These are phyloP conservation scores for Trichosporon coremiiforme DNA, from an alignment of 1,284 basidiomycete species.

Conservation along the genomic window DNA sequence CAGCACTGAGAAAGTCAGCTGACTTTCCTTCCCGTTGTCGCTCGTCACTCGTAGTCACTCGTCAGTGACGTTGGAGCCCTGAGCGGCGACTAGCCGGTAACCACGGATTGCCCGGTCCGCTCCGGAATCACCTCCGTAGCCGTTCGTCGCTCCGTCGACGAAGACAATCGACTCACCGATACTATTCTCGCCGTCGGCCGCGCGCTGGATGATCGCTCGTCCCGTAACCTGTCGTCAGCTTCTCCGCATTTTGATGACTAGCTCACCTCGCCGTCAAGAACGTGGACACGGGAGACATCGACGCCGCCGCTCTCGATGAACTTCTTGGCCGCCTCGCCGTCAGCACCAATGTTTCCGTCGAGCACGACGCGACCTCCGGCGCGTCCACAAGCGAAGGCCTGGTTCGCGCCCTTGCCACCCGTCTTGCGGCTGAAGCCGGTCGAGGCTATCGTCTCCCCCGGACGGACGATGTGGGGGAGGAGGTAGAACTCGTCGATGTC, in stretches of 20 bases:
- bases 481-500: conserved; percentile 55
- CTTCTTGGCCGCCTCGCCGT: conserved; percentile 54
- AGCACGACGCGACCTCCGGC: conserved; percentile 54
- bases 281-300: conserved; percentile 38
- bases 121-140: neutral
- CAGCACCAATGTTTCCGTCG: conserved; percentile 54
- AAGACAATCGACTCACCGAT: conserved; percentile 47
- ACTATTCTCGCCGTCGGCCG: conserved; percentile 57
- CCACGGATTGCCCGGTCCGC: neutral
- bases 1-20: conserved; percentile 43
- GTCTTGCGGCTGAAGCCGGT: conserved; percentile 51
- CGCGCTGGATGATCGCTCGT: conserved; percentile 59
- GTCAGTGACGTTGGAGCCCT: neutral
- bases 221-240: conserved; percentile 51
- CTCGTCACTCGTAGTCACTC: conserved; percentile 3
- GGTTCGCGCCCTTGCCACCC: conserved; percentile 61
- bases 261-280: conserved; percentile 45
- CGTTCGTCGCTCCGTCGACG: neutral
- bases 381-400: conserved; percentile 56
- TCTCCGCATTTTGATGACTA: neutral
- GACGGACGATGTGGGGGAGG: conserved; percentile 57
- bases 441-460: conserved; percentile 60
- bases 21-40: neutral
- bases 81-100: neutral
- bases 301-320: conserved; percentile 46